Percentiles rank a stretch among this genome's conserved stretches.
Conservation (phyloP, 768 basidiomycete species). For the Rhizopogon sp. region DNA sequence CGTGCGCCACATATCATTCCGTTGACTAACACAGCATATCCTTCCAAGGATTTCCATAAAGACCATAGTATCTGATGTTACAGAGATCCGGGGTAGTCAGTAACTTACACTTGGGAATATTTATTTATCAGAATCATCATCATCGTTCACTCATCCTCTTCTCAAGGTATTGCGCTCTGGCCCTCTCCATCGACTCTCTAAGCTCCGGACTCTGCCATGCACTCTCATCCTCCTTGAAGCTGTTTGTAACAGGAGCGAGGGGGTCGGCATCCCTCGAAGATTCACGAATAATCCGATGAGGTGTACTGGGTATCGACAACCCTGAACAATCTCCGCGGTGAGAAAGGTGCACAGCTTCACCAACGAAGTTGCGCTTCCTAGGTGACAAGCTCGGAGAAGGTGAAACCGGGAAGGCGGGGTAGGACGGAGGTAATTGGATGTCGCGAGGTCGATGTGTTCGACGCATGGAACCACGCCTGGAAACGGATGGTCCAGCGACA, state of each 20-base stretch:
- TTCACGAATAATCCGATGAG: slow-evolving; percentile 19
- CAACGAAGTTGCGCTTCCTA: slow-evolving; percentile 27
- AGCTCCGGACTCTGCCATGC: slow-evolving; percentile 63
- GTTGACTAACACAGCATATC: not conserved
- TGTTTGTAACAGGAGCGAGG: slow-evolving; percentile 15
- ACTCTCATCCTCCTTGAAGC: slow-evolving; percentile 40
- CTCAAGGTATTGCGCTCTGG: slow-evolving; percentile 36
- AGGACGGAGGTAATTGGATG: slow-evolving; percentile 24
- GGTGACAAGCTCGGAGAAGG: slow-evolving; percentile 30
- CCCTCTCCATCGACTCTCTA: slow-evolving; percentile 66
- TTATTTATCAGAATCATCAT: not conserved
- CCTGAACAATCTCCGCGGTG: slow-evolving; percentile 12
- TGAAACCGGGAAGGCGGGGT: slow-evolving; percentile 19
- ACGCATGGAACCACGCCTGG: slow-evolving; percentile 21
- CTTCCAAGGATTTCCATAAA: not conserved
- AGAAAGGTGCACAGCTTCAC: slow-evolving; percentile 13
- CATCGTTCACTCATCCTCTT: not conserved
- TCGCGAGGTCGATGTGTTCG: slow-evolving; percentile 16
- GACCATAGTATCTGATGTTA: not conserved
- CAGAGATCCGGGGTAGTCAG: not conserved
- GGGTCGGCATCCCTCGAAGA: slow-evolving; percentile 31
- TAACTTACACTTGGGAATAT: slow-evolving; percentile 2
- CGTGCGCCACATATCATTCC: too few relatives aligned
- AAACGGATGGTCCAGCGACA: slow-evolving; percentile 14
- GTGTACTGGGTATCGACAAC: slow-evolving; percentile 11